Evolutionary conservation across 2,329 filamentous ascomycete genomes (phyloP).

Genomic region (Aspergillus tubingensis): DNA sequence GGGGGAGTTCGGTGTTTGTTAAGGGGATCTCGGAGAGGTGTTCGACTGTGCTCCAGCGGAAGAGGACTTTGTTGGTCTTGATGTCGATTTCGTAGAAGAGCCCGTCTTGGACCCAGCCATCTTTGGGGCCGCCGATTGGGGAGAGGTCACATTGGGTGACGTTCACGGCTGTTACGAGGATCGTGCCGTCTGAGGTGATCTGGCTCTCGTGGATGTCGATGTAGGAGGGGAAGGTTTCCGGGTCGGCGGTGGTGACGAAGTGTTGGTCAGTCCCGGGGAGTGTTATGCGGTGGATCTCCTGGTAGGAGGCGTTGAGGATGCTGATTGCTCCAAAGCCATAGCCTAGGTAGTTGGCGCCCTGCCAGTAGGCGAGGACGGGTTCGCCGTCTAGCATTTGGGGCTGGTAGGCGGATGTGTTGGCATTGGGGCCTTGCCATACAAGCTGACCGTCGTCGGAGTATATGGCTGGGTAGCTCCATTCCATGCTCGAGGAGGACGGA

Average conservation of each 20-base stretch:
- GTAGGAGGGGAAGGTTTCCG: constrained; percentile 19
- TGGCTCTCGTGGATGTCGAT: constrained; percentile 29
- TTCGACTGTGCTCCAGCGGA: constrained; percentile 28
- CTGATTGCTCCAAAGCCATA: constrained; percentile 23
- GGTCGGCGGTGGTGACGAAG: constrained; percentile 17
- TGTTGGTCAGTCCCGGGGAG: constrained; percentile 12
- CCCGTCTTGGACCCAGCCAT: constrained; percentile 30
- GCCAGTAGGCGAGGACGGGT: constrained; percentile 31
- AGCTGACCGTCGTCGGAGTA: constrained; percentile 26
- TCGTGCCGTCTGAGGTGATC: constrained; percentile 24
- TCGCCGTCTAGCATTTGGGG: constrained; percentile 22
- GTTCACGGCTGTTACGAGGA: constrained; percentile 19
- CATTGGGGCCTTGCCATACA: constrained; percentile 26
- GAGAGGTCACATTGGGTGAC: too few relatives aligned
- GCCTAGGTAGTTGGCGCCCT: constrained; percentile 18
- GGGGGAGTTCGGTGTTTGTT: too few relatives aligned
- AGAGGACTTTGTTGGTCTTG: constrained; percentile 27
- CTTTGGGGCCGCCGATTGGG: constrained; percentile 22
- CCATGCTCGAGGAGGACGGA: too few relatives aligned
- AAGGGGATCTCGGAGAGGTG: constrained; percentile 19
- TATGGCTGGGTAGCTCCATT: too few relatives aligned
- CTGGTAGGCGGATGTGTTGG: constrained; percentile 19
- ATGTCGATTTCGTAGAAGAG: constrained; percentile 32
- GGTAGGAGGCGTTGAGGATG: constrained; percentile 27
- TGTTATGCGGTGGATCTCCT: constrained; percentile 25